Evolutionary conservation across 2,329 filamentous ascomycete species (phyloP), one percentile per base, ranked within the genome.

Genomic region (Talaromyces albobiverticillius): DNA sequence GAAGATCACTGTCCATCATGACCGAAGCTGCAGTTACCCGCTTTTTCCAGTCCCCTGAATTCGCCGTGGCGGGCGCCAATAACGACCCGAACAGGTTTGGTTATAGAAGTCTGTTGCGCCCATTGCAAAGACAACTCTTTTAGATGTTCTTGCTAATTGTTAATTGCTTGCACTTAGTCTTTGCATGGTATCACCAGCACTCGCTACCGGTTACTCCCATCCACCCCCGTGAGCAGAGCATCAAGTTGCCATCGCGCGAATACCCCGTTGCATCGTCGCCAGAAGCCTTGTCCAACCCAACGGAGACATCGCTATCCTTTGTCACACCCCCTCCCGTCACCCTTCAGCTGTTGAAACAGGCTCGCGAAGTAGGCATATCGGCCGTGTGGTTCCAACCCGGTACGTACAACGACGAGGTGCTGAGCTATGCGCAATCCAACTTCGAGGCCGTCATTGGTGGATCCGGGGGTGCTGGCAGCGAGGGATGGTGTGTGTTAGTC

Each of bases 351-450:
- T 76, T 97, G 38, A 78, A 85, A 58, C 88, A 95, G 70, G 94
- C 93, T 0, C 88, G 86, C 70, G 77, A 82, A 53, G 78, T 88
- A 10, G 86, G 91, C 3, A 76, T 95, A 42, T 80, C 83, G 16
- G 82, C 89, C 23, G 85, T 96, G 4, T 96, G 90, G 88, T 75
- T 97, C 60, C 94, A 97, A 74, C 94, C 94, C 0, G 94, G 93
- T 1, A 92, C 85, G 14, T 97, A 88, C 67, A 85, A 96, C 67
- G 83, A 88, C 49, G 83, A 84, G 55, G 87, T 90, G 20, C 67
- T 96, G 58, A 75, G 80, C 38, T 91, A 82, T 70, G 90, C 89
- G 3, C 76, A 79, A 57, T 76, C 75, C 43, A 80, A 87, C 60
- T 96, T 94, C 64, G 76, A 84, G 60, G 84, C 85, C 34, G 87